These are phyloP conservation scores for Yamadazyma conglobata DNA, from an alignment of 1,139 yeast species.

Conservation along the genomic window DNA sequence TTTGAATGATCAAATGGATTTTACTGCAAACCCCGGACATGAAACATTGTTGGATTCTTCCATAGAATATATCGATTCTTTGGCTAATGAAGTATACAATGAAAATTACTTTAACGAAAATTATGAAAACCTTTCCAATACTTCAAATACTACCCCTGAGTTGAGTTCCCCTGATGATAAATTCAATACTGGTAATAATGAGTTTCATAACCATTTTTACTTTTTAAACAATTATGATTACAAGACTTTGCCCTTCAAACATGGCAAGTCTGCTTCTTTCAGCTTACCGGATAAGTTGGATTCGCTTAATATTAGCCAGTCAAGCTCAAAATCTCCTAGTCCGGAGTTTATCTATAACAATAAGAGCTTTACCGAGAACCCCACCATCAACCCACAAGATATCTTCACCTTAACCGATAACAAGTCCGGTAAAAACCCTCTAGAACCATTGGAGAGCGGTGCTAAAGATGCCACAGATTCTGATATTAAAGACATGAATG, in stretches of 20 bases:
- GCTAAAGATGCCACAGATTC: neutral
- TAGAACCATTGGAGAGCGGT: no score
- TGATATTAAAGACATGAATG: no score
- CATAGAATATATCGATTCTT: conserved; percentile 5
- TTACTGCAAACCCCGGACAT: neutral
- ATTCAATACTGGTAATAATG: conserved; percentile 1
- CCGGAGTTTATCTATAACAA: conserved; percentile 14
- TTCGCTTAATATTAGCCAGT: conserved; percentile 17
- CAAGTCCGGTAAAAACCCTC: no score
- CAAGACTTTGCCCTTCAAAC: conserved; percentile 5
- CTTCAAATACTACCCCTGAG: conserved; percentile 14
- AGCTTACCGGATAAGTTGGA: conserved; percentile 28
- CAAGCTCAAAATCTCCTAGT: conserved; percentile 13
- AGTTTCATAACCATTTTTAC: conserved; percentile 3
- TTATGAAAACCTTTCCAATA: conserved; percentile 4
- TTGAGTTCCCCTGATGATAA: conserved; percentile 11
- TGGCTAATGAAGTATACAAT: conserved; percentile 1
- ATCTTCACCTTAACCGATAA: conserved; percentile 19
- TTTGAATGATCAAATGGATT: conserved; percentile 1
- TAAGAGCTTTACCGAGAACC: conserved; percentile 16
- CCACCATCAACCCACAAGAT: conserved; percentile 36
- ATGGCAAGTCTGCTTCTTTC: conserved; percentile 12
- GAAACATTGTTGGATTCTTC: conserved; percentile 4
- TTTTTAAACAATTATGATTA: conserved; percentile 6
- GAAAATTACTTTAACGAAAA: conserved; percentile 1